Evolutionary conservation across 2,329 filamentous ascomycete genomes (phyloP).

Genomic region (Trichoderma brevicompactum): DNA sequence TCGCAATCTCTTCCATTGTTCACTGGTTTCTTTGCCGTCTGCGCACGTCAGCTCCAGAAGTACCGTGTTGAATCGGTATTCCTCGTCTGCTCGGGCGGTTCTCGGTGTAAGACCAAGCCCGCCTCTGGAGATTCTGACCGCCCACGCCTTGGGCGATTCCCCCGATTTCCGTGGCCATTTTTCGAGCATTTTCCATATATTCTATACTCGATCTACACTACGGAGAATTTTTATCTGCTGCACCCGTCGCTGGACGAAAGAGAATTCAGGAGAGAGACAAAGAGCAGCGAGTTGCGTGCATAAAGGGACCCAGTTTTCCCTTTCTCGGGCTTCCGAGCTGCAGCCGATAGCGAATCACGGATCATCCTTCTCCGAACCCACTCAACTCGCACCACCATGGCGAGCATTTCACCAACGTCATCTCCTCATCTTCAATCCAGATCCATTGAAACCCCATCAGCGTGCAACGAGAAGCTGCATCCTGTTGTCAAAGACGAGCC

Average conservation of each 20-base stretch:
- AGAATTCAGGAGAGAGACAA: not conserved
- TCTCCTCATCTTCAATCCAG: conserved; percentile 18
- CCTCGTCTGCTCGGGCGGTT: not conserved
- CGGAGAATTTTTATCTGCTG: not conserved
- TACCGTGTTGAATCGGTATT: not conserved
- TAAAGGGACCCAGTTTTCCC: conserved; percentile 29
- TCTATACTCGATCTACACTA: not conserved
- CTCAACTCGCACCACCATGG: conserved; percentile 27
- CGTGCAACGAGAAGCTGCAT: not conserved
- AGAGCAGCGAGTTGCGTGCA: conserved; percentile 1
- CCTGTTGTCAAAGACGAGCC: conserved; percentile 1
- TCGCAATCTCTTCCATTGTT: not conserved
- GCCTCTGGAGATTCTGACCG: not conserved
- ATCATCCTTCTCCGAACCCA: conserved; percentile 15
- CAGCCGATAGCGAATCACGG: conserved; percentile 29
- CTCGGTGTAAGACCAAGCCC: conserved; percentile 18
- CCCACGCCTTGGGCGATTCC: not conserved
- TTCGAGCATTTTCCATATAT: not conserved
- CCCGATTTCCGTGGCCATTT: not conserved
- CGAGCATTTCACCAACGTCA: conserved; percentile 28
- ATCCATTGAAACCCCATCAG: conserved; percentile 2
- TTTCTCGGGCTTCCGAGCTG: conserved; percentile 38
- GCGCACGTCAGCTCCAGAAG: not conserved
- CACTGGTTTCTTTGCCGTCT: too few relatives aligned
- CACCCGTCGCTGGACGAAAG: not conserved